A percentile compares a stretch with the other conserved stretches of the same genome.
Evolutionary conservation across 257 asterid species (phyloP).

Genomic region (Nicotiana tomentosiformis): DNA sequence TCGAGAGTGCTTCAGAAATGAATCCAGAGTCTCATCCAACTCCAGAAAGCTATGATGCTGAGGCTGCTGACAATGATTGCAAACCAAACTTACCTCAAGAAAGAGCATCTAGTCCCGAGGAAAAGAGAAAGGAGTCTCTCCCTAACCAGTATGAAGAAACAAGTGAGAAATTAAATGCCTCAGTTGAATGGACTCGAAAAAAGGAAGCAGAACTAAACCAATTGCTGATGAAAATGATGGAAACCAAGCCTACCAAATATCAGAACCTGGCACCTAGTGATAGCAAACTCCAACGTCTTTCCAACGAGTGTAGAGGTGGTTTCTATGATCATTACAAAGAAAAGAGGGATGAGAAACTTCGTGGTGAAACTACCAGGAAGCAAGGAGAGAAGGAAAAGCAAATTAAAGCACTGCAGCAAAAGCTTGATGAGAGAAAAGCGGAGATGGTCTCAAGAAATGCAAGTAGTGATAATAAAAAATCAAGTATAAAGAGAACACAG

Average conservation of each 20-base stretch:
- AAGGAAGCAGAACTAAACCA: constrained; percentile 91
- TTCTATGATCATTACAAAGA: constrained; percentile 41
- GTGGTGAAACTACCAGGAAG: constrained; percentile 47
- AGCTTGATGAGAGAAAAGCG: constrained; percentile 23
- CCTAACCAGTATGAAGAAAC: constrained; percentile 27
- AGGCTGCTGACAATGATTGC: constrained; percentile 32
- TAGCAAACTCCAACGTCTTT: constrained; percentile 49
- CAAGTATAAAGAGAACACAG: too few relatives aligned
- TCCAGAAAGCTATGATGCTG: constrained; percentile 8
- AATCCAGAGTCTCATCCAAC: constrained; percentile 28
- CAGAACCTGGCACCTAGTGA: constrained; percentile 32
- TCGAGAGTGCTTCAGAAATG: constrained; percentile 23
- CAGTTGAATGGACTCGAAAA: constrained; percentile 87
- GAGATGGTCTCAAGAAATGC: constrained; percentile 38
- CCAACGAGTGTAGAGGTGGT: constrained; percentile 57
- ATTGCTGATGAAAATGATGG: constrained; percentile 81
- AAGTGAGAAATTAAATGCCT: constrained; percentile 36
- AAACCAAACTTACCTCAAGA: constrained; percentile 31
- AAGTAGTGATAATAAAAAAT: constrained; percentile 18
- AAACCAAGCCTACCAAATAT: constrained; percentile 61
- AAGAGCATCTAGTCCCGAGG: constrained; percentile 23
- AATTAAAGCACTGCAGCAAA: constrained; percentile 18
- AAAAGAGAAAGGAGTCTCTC: constrained; percentile 34
- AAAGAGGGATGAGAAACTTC: constrained; percentile 72
- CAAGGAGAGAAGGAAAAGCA: constrained; percentile 56